These are phyloP conservation scores for Fusarium sp. DNA, from an alignment of 2,329 filamentous ascomycete species.

Conservation along the genomic window DNA sequence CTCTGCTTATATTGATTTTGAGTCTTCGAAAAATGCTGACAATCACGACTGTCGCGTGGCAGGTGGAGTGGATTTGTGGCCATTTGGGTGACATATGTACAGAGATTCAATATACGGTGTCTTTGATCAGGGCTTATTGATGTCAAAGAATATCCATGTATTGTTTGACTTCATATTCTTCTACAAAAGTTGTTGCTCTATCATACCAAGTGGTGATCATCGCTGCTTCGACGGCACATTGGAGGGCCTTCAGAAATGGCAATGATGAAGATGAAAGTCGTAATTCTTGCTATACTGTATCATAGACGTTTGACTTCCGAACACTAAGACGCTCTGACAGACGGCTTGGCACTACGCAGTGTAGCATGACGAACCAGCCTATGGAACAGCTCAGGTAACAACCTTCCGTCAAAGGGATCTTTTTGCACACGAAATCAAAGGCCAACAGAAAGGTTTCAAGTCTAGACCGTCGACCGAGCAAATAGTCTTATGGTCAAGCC, in stretches of 20 bases:
- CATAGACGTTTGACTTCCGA: too few relatives aligned
- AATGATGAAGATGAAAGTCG: not conserved
- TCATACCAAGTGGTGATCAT: too few relatives aligned
- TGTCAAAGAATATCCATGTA: too few relatives aligned
- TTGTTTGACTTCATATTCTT: not conserved
- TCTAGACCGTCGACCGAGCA: not conserved
- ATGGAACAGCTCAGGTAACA: not conserved
- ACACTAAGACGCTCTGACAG: not conserved
- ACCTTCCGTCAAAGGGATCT: too few relatives aligned
- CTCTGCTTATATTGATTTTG: fast-evolving
- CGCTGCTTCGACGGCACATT: fast-evolving
- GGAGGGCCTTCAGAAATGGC: not conserved
- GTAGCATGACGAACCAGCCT: not conserved
- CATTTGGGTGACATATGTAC: too few relatives aligned
- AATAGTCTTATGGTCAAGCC: not conserved
- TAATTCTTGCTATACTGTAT: not conserved
- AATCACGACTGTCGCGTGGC: too few relatives aligned
- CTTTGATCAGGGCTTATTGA: too few relatives aligned
- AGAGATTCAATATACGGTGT: too few relatives aligned
- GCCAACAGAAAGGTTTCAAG: not conserved
- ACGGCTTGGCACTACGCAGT: not conserved
- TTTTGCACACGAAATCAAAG: not conserved
- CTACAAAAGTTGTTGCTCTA: not conserved
- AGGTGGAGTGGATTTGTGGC: too few relatives aligned
- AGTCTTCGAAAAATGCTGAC: too few relatives aligned